phyloP scores from a whole-genome alignment of 1,284 basidiomycete genomes.

The Apiotrichum brassicae region DNA sequence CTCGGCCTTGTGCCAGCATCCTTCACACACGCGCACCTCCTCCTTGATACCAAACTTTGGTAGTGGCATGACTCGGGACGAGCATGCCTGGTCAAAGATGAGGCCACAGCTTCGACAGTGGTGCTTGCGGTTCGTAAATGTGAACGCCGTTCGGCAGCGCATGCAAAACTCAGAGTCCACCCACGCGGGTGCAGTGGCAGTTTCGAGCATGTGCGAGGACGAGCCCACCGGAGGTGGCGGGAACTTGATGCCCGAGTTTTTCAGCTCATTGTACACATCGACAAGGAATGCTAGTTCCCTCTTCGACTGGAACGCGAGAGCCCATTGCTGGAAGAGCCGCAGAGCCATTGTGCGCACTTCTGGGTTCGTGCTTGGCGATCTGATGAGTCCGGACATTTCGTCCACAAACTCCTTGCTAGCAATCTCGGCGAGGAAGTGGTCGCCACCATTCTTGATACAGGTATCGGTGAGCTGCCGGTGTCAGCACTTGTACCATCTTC shows the following conservation, averaged over 20 bases:
- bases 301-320: conserved; percentile 78
- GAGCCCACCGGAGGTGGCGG: conserved; percentile 38
- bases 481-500: too few species aligned
- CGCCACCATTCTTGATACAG: conserved; percentile 97
- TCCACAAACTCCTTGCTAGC: conserved; percentile 90
- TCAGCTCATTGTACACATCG: conserved; percentile 72
- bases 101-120: conserved; percentile 98
- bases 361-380: conserved; percentile 55
- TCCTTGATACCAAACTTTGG: conserved; percentile 93
- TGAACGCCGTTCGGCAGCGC: conserved; percentile 84
- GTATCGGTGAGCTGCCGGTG: conserved; percentile 69
- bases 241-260: conserved; percentile 58
- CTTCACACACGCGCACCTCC: conserved; percentile 90
- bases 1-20: conserved; percentile 69
- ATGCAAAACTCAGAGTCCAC: conserved; percentile 92
- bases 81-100: conserved; percentile 93
- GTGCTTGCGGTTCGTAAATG: conserved; percentile 95
- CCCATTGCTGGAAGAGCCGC: conserved; percentile 84
- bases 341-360: conserved; percentile 80
- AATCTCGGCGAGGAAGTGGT: conserved; percentile 77
- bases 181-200: conserved; percentile 73
- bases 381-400: conserved; percentile 51
- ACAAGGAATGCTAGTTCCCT: conserved; percentile 66
- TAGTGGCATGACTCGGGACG: conserved; percentile 72
- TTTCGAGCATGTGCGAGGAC: conserved; percentile 38